Evolutionary conservation across 257 asterid species (phyloP), one percentile per base, ranked within the genome.

Genomic region (Solanum neorickii): DNA sequence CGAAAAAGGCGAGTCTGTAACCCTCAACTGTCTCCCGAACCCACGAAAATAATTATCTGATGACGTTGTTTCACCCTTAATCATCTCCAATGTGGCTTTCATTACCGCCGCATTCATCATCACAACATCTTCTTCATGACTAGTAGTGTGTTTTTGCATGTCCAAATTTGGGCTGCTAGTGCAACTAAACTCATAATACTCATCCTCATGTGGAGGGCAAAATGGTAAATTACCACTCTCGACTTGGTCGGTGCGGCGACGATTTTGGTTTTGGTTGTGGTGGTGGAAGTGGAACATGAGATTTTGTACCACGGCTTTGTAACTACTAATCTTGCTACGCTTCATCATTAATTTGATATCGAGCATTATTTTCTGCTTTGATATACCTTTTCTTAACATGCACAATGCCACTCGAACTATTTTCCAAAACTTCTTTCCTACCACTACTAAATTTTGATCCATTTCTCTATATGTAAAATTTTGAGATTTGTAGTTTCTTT

Each of bases 271-370:
- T 56, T 35, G 62, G 75, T 12, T 7, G 82, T 13, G 86, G 86
- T 16, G 86, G 86, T 16, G 49, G 73, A n/a, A 20, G 80, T 72
- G 47, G n/a, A 87, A 87, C 88, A 84, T 85, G 72, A 89, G 90
- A 33, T 87, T 84, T 18, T 87, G 88, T 15, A 89, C 5, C 21
- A 78, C 86, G 8, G 73, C 88, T 42, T 87, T 89, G 37, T 27
- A 77, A 18, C 88, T 83, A n/a, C 84, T 73, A 18, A 85, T 42
- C 31, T 89, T 89, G 75, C 90, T 84, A 65, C 91, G 90, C 41
- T 89, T 87, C 85, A 89, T 35, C 49, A 85, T 77, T 86, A 87
- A 44, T 73, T 89, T 89, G 37, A 89, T 87, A 56, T 89, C 89
- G 5, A 83, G 84, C 86, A 89, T 69, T 47, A 89, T 33, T 49